Evolutionary conservation across 495 filamentous ascomycete species (phyloP).

Genomic region (Polyplosphaeria fusca): DNA sequence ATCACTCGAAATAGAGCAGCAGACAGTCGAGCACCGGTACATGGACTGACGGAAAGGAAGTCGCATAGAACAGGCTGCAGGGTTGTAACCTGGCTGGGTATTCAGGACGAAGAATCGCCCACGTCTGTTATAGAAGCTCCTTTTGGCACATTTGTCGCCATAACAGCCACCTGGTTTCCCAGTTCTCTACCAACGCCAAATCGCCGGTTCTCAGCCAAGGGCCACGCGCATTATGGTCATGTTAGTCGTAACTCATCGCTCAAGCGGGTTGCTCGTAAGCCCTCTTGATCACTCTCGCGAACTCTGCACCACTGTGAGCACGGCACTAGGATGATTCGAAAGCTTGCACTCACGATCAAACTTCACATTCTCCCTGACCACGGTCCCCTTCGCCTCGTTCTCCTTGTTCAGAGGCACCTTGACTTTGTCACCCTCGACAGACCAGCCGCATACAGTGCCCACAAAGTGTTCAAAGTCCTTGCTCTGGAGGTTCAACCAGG

Average conservation of each 20-base stretch:
- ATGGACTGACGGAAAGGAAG: too few relatives aligned
- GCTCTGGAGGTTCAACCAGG: slow-evolving; percentile 78
- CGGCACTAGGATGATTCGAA: neutral
- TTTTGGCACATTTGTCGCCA: too few relatives aligned
- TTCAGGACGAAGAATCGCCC: too few relatives aligned
- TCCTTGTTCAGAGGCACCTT: slow-evolving; percentile 89
- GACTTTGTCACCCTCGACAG: slow-evolving; percentile 61
- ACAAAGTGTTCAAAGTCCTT: slow-evolving; percentile 77
- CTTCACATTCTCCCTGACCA: slow-evolving; percentile 93
- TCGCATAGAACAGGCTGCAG: too few relatives aligned
- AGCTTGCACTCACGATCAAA: slow-evolving; percentile 63
- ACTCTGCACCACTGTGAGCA: slow-evolving; percentile 48
- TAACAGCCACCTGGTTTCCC: too few relatives aligned
- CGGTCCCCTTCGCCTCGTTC: slow-evolving; percentile 95
- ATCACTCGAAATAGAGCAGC: too few relatives aligned
- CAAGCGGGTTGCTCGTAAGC: slow-evolving; percentile 84
- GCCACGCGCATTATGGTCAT: too few relatives aligned
- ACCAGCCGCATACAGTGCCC: slow-evolving; percentile 81
- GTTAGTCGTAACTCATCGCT: slow-evolving; percentile 6
- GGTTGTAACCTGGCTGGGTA: too few relatives aligned
- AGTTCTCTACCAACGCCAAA: too few relatives aligned
- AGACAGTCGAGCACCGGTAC: too few relatives aligned
- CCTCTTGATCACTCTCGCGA: slow-evolving; percentile 72
- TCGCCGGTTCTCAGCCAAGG: too few relatives aligned
- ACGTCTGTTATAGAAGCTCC: too few relatives aligned